These are phyloP conservation scores for Nigrospora sphaerica DNA, from an alignment of 2,329 filamentous ascomycete genomes.

Conservation along the genomic window DNA sequence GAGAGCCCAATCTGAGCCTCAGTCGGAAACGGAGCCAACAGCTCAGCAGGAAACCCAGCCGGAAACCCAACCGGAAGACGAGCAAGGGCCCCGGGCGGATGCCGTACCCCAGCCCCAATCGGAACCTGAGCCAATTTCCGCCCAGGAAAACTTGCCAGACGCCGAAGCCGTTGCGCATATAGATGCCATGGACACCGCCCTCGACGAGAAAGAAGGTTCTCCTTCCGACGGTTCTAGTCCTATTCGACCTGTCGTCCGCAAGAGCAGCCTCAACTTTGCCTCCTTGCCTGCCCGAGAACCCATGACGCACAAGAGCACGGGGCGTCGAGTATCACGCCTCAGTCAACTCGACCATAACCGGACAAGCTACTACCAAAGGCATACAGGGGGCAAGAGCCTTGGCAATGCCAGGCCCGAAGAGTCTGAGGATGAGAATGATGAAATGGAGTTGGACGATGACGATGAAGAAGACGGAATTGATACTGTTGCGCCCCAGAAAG, in stretches of 20 bases:
- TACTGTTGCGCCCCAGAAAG: conserved; percentile 25
- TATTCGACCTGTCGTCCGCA: conserved; percentile 70
- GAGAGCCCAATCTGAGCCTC: neutral
- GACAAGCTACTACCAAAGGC: conserved; percentile 66
- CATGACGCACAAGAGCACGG: conserved; percentile 78
- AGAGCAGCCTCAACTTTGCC: conserved; percentile 93
- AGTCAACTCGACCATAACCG: conserved; percentile 72
- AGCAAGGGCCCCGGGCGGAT: too few relatives aligned
- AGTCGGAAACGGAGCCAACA: neutral
- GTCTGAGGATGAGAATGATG: conserved; percentile 32
- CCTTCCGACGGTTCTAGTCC: conserved; percentile 68
- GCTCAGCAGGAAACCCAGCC: conserved; percentile 5
- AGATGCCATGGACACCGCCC: too few relatives aligned
- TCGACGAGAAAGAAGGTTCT: conserved; percentile 32
- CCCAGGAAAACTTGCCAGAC: too few relatives aligned
- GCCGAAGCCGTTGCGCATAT: too few relatives aligned
- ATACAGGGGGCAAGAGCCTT: conserved; percentile 67
- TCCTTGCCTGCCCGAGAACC: conserved; percentile 88
- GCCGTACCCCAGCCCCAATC: too few relatives aligned
- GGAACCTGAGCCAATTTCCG: too few relatives aligned
- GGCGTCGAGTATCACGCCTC: conserved; percentile 62
- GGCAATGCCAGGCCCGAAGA: conserved; percentile 38
- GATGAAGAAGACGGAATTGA: conserved; percentile 36
- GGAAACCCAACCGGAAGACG: too few relatives aligned
- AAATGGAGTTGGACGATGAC: conserved; percentile 41